Evolutionary conservation across 2,329 filamentous ascomycete species (phyloP).

Genomic region (Fusarium torulosum): DNA sequence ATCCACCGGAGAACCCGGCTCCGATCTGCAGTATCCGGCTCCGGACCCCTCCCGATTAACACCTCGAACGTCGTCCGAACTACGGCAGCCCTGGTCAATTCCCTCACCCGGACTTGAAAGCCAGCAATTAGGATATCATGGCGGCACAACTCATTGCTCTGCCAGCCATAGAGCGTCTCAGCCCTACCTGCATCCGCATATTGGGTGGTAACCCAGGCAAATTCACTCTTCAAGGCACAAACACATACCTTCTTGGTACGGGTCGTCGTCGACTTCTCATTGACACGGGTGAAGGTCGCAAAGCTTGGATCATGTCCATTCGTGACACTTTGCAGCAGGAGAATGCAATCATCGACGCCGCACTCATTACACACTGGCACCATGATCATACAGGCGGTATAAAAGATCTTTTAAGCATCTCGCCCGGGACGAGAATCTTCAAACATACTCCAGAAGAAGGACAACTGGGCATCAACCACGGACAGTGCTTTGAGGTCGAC

Average conservation of each 20-base stretch:
- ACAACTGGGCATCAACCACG: conserved; percentile 62
- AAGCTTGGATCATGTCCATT: conserved; percentile 78
- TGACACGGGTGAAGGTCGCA: conserved; percentile 87
- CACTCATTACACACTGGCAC: conserved; percentile 93
- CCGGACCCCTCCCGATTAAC: conserved; percentile 32
- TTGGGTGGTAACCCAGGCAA: conserved; percentile 93
- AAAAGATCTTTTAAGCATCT: conserved; percentile 72
- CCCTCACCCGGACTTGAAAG: background rate
- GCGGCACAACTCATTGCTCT: conserved; percentile 72
- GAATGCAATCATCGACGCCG: conserved; percentile 74
- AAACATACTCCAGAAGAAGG: conserved; percentile 71
- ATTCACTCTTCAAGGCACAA: conserved; percentile 82
- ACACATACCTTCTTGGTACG: conserved; percentile 91
- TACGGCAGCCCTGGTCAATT: background rate
- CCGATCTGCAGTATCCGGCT: conserved; percentile 29
- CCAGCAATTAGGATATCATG: conserved; percentile 59
- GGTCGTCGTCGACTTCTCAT: conserved; percentile 81
- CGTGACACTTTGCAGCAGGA: conserved; percentile 74
- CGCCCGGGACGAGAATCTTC: conserved; percentile 72
- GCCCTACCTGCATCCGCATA: conserved; percentile 82
- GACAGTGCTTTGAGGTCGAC: conserved; percentile 66
- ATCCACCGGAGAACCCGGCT: conserved; percentile 15
- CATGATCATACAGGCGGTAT: conserved; percentile 86
- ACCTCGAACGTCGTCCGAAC: background rate
- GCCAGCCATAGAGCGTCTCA: conserved; percentile 81